Evolutionary conservation across 345 rosid species (phyloP), one percentile per base, ranked within the genome.

Genomic region (Arabidopsis thaliana): DNA sequence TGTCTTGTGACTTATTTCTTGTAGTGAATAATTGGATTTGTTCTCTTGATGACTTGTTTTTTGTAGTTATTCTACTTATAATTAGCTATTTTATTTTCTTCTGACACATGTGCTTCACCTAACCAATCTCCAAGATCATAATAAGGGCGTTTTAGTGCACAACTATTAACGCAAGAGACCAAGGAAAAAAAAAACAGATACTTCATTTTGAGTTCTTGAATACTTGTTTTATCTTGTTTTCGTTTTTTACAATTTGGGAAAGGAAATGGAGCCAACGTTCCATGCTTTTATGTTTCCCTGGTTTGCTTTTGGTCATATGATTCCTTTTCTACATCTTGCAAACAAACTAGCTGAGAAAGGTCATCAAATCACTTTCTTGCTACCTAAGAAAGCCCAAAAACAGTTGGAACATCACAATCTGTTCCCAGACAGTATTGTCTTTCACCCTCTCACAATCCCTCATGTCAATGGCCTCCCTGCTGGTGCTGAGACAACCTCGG

Each of bases 241-340:
- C 20, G 20, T 6, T 13, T 44, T 13, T 44, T 5, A 13, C 16
- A 46, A 14, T 38, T 37, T 16, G 45, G 37, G 32, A 50, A 36
- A 66, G 13, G 2, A 32, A 33, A 40, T 40, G 38, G 28, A 5
- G 2, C 0, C 9, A 14, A 72, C 56, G 13, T 71, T 86, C 36
- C 85, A 79, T 36, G 38, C 76, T 3, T 77, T 81, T 34, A 84
- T 85, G 89, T 79, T 87, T 56, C 92, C 88, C 0, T 87, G 87
- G 87, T 69, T 85, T 25, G 87, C 88, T 4, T 28, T 76, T 25
- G 89, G 92, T 11, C 92, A 84, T 53, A 76, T 88, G 66, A 84
- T 82, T 10, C 90, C 90, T 0, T 86, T 50, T 48, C 78, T 86
- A 28, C 88, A 83, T 65, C 85, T 88, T 20, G 64, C 90, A 10